Percentiles rank a stretch among this genome's conserved stretches.
Evolutionary conservation across 257 asterid genomes (phyloP).

Genomic region (Verbascum thapsus): DNA sequence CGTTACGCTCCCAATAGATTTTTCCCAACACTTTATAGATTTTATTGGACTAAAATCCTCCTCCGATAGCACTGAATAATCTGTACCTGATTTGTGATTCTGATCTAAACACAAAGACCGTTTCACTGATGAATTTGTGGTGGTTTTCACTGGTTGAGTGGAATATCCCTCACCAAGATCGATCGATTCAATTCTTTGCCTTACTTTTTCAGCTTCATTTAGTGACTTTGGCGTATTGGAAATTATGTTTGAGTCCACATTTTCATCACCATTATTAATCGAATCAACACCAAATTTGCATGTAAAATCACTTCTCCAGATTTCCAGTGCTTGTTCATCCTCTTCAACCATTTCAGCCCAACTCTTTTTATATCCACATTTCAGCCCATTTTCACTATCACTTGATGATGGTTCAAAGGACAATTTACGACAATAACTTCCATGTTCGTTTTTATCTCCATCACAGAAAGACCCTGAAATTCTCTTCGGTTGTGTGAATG

Average conservation of each 20-base stretch:
- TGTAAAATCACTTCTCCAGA: constrained; percentile 22
- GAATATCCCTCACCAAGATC: constrained; percentile 52
- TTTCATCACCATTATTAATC: constrained; percentile 45
- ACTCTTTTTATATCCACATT: constrained; percentile 40
- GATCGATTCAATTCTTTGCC: constrained; percentile 32
- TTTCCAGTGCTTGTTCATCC: constrained; percentile 42
- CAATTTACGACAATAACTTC: constrained; percentile 36
- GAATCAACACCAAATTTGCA: constrained; percentile 15
- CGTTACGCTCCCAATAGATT: no score
- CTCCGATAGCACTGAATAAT: constrained; percentile 2
- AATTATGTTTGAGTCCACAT: constrained; percentile 44
- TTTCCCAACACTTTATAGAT: no score
- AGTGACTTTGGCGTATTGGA: constrained; percentile 36
- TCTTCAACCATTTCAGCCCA: constrained; percentile 94
- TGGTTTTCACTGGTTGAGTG: constrained; percentile 58
- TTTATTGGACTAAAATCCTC: constrained; percentile 24
- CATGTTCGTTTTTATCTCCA: constrained; percentile 22
- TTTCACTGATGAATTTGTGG: constrained; percentile 28
- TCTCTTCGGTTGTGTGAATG: constrained; percentile 60
- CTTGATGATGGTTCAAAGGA: constrained; percentile 32
- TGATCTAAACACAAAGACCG: constrained; percentile 49
- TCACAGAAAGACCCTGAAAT: constrained; percentile 28
- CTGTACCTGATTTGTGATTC: constrained; percentile 13
- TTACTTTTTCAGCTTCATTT: constrained; percentile 33
- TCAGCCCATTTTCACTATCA: constrained; percentile 20